Evolutionary conservation across 148 eudicot genomes (phyloP).

Genomic region (Silene uniflora): DNA sequence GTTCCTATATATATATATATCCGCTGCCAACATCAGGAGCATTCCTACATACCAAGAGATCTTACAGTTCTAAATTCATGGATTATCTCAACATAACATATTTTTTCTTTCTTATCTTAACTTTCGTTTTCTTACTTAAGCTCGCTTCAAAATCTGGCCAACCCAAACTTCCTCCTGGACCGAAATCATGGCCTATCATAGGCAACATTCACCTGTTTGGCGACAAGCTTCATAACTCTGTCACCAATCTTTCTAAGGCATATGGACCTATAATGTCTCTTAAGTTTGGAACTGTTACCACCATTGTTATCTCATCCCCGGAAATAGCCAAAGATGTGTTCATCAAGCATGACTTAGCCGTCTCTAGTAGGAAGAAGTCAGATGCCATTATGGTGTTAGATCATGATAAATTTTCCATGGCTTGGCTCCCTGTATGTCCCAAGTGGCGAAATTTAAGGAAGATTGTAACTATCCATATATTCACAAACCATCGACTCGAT

Average conservation of each 20-base stretch:
- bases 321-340: conserved; percentile 17
- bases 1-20: too few species aligned
- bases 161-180: conserved; percentile 42
- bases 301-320: conserved; percentile 36
- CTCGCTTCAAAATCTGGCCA: neutral
- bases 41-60: too few species aligned
- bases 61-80: too few species aligned
- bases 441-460: conserved; percentile 26
- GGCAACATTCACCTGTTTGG: conserved; percentile 16
- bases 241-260: conserved; percentile 6
- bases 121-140: neutral
- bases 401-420: conserved; percentile 19
- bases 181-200: conserved; percentile 34
- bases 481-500: conserved; percentile 22
- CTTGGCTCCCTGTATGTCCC: conserved; percentile 18
- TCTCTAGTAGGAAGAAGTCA: neutral
- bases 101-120: neutral
- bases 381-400: neutral
- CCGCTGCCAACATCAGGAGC: too few species aligned
- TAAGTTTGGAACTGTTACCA: conserved; percentile 30
- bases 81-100: too few species aligned
- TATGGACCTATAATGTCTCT: conserved; percentile 13
- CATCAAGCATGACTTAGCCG: conserved; percentile 3
- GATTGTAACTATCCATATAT: conserved; percentile 20
- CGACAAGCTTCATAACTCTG: conserved; percentile 8